These are phyloP conservation scores for Serendipita sp. DNA, from an alignment of 768 basidiomycete genomes.

Conservation along the genomic window DNA sequence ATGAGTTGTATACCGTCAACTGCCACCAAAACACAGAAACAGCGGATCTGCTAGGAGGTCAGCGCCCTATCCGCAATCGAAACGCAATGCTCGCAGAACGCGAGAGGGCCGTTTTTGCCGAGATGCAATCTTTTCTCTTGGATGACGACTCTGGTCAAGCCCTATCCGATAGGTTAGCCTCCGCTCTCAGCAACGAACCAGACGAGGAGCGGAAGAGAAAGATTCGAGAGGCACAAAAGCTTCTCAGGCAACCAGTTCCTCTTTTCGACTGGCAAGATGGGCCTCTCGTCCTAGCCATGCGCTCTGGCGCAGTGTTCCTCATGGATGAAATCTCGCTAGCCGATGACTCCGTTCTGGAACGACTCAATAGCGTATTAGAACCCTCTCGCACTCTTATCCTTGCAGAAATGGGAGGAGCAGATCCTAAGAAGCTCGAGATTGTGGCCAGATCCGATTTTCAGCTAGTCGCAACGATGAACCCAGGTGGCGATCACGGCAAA, in stretches of 20 bases:
- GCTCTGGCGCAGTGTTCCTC: conserved; percentile 63
- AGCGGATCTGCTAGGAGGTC: conserved; percentile 85
- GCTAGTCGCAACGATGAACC: conserved; percentile 96
- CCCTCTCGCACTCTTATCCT: conserved; percentile 74
- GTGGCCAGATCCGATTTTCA: conserved; percentile 57
- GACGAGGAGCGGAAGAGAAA: neutral
- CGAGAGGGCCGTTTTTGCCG: conserved; percentile 12
- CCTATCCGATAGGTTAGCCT: conserved; percentile 19
- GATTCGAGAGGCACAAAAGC: conserved; percentile 28
- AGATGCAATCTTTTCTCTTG: conserved; percentile 11
- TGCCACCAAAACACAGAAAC: conserved; percentile 99
- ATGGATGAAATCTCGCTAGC: conserved; percentile 95
- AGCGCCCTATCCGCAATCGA: conserved; percentile 75
- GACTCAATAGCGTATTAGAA: conserved; percentile 94
- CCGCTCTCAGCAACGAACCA: conserved; percentile 15
- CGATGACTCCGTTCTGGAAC: conserved; percentile 94
- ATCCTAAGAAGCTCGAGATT: conserved; percentile 49
- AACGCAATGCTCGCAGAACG: conserved; percentile 35
- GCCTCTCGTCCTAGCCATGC: conserved; percentile 89
- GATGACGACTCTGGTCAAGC: conserved; percentile 11
- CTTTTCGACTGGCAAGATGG: conserved; percentile 97
- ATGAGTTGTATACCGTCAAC: conserved; percentile 57
- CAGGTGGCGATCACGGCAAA: conserved; percentile 97
- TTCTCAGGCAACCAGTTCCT: conserved; percentile 38
- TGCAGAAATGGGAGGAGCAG: conserved; percentile 77